Conservation (phyloP, 495 filamentous ascomycete species). For the Cenococcum geophilum region DNA sequence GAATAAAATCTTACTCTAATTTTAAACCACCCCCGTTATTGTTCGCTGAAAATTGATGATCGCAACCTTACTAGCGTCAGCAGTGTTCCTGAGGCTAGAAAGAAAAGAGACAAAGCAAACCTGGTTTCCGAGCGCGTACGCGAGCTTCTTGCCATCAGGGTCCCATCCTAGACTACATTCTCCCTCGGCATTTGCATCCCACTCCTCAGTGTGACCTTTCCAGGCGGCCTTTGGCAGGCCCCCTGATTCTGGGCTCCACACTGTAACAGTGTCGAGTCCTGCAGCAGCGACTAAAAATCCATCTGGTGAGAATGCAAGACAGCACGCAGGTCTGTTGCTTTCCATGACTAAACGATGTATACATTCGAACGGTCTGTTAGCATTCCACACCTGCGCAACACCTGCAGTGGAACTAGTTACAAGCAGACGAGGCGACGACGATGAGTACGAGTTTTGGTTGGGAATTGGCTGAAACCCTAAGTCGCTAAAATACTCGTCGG, state of each 20-base stretch:
- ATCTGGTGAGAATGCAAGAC: constrained; percentile 21
- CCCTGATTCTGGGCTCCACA: constrained; percentile 19
- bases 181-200: constrained; percentile 13
- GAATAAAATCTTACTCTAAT: too few species aligned
- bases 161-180: constrained; percentile 67
- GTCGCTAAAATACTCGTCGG: constrained; percentile 17
- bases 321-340: constrained; percentile 6
- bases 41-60: constrained; percentile 14
- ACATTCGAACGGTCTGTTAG: constrained; percentile 17
- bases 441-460: not conserved
- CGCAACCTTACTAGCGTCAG: constrained; percentile 27
- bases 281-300: constrained; percentile 11
- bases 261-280: constrained; percentile 16
- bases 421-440: constrained; percentile 13
- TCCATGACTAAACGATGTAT: constrained; percentile 10
- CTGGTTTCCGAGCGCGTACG: constrained; percentile 62
- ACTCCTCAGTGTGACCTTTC: constrained; percentile 31
- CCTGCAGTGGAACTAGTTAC: constrained; percentile 18
- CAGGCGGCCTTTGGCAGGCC: constrained; percentile 14
- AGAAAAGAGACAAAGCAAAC: constrained; percentile 44
- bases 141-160: constrained; percentile 64
- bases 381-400: constrained; percentile 20
- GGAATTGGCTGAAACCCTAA: constrained; percentile 18
- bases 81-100: not conserved
- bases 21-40: not conserved